Percentiles rank a stretch among this genome's conserved stretches.
These are phyloP conservation scores for Hymenoscyphus infarciens DNA, from an alignment of 2,329 filamentous ascomycete species.

Conservation along the genomic window DNA sequence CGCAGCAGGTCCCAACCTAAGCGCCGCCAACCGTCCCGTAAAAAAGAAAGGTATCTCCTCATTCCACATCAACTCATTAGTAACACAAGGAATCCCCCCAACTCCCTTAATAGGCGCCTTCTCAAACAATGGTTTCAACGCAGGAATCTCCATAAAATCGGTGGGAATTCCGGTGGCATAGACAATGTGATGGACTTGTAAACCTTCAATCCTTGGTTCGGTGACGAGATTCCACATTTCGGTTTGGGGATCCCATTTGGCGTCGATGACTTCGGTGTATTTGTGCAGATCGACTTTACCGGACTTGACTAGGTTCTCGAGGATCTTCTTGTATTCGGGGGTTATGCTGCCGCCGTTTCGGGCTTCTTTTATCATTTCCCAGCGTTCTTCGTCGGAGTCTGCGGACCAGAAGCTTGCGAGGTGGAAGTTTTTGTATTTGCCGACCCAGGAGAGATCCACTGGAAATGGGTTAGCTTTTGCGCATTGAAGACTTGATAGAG, in stretches of 20 bases:
- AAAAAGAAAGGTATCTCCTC: constrained; percentile 70
- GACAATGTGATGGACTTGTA: constrained; percentile 40
- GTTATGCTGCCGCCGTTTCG: constrained; percentile 77
- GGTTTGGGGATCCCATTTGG: constrained; percentile 45
- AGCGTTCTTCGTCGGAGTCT: constrained; percentile 65
- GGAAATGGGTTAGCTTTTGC: no score
- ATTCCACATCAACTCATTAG: constrained; percentile 72
- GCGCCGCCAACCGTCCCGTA: constrained; percentile 62
- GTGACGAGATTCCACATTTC: constrained; percentile 52
- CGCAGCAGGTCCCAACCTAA: constrained; percentile 69
- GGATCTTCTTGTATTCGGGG: constrained; percentile 36
- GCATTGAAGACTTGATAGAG: no score
- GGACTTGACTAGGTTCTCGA: constrained; percentile 15
- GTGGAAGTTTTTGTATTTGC: constrained; percentile 75
- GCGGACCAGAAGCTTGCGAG: constrained; percentile 76
- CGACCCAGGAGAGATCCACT: constrained; percentile 71
- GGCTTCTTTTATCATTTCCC: constrained; percentile 61
- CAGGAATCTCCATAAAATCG: constrained; percentile 57
- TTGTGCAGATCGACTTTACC: constrained; percentile 20
- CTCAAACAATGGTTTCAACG: constrained; percentile 55
- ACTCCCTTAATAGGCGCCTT: constrained; percentile 59
- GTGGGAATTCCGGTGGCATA: constrained; percentile 66
- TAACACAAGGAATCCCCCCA: constrained; percentile 69
- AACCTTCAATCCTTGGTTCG: constrained; percentile 49
- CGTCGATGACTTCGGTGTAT: constrained; percentile 42